A percentile compares a stretch with the other conserved stretches of the same genome.
phyloP scores from a whole-genome alignment of 371 early-diverging fungal species.

The Mucor irregularis region DNA sequence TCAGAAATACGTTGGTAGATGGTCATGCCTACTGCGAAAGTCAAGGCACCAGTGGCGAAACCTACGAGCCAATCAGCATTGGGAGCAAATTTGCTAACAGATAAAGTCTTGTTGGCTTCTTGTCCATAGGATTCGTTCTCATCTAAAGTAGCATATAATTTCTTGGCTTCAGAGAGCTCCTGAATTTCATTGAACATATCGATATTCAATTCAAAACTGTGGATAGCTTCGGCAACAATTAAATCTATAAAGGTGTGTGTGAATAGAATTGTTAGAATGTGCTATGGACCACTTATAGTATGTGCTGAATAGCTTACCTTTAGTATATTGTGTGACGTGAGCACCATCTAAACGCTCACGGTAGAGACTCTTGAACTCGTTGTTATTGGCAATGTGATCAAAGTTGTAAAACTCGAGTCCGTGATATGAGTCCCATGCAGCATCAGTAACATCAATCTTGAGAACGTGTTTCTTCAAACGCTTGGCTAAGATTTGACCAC shows the following conservation, averaged over 20 bases:
- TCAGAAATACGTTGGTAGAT: constrained; percentile 13
- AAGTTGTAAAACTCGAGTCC: constrained; percentile 57
- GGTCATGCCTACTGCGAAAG: constrained; percentile 12
- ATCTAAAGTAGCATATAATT: constrained; percentile 21
- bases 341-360: constrained; percentile 48
- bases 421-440: constrained; percentile 41
- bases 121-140: not conserved
- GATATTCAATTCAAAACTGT: constrained; percentile 47
- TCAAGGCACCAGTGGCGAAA: constrained; percentile 11
- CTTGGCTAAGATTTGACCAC: constrained; percentile 61
- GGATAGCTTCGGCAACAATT: constrained; percentile 40
- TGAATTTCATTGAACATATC: constrained; percentile 47
- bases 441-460: constrained; percentile 32
- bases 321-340: constrained; percentile 24
- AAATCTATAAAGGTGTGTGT: constrained; percentile 23
- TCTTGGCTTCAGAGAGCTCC: constrained; percentile 28
- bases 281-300: not conserved
- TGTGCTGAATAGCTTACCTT: constrained; percentile 23
- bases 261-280: not conserved
- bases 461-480: constrained; percentile 53
- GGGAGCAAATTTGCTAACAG: not conserved
- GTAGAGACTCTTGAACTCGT: constrained; percentile 57
- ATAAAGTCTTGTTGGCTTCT: not conserved
- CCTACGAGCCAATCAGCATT: constrained; percentile 19
- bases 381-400: constrained; percentile 46